Conservation (phyloP, 352 stramenopile genomes). For the Globisporangium parvum region DNA sequence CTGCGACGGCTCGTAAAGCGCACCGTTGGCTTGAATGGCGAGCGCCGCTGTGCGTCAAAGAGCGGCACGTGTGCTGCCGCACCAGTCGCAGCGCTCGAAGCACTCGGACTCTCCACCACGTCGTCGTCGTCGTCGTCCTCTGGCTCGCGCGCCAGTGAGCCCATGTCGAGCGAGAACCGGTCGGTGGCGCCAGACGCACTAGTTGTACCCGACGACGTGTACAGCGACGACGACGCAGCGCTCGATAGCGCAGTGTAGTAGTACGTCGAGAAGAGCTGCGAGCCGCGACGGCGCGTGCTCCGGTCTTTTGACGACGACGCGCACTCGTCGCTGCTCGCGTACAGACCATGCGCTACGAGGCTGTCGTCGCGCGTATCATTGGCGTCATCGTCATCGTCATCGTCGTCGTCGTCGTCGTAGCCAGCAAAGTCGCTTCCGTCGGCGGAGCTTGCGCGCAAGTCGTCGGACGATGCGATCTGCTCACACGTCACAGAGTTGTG, state of each 20-base stretch:
- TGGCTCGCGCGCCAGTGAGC: slow-evolving; percentile 3
- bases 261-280: slow-evolving; percentile 7
- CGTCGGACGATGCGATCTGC: slow-evolving; percentile 15
- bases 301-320: slow-evolving; percentile 3
- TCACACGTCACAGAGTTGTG: slow-evolving; percentile 6
- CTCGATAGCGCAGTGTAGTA: slow-evolving; percentile 4
- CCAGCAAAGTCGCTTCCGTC: slow-evolving; percentile 49
- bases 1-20: background rate
- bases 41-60: background rate
- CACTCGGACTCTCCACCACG: slow-evolving; percentile 1
- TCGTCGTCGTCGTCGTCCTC: slow-evolving; percentile 14
- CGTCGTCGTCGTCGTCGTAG: slow-evolving; percentile 46
- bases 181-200: background rate
- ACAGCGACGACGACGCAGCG: slow-evolving; percentile 1
- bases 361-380: slow-evolving; percentile 9
- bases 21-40: background rate
- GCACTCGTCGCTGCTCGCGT: slow-evolving; percentile 14
- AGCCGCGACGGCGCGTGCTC: slow-evolving; percentile 1
- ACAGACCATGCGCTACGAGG: slow-evolving; percentile 27
- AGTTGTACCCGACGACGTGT: background rate
- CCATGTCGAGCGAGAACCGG: slow-evolving; percentile 11
- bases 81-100: background rate
- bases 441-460: slow-evolving; percentile 20
- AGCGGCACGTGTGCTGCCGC: background rate
- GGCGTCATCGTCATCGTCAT: too few species aligned